These are phyloP conservation scores for Neurospora sp. DNA, from an alignment of 495 filamentous ascomycete species.

Conservation along the genomic window DNA sequence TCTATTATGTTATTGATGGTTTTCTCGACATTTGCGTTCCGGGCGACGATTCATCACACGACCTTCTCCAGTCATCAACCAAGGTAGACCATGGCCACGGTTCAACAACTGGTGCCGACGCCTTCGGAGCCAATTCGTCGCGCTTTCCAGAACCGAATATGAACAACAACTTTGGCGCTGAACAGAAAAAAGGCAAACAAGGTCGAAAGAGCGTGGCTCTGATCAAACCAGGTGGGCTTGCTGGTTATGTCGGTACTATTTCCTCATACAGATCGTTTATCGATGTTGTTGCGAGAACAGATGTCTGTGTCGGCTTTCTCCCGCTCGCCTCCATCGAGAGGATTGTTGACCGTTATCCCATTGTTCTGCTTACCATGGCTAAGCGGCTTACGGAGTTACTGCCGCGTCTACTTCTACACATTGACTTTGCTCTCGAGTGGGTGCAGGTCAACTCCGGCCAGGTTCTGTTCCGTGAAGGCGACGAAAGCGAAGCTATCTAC, in stretches of 20 bases:
- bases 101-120: slow-evolving; percentile 14
- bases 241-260: slow-evolving; percentile 86
- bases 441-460: slow-evolving; percentile 91
- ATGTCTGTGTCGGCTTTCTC: slow-evolving; percentile 95
- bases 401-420: slow-evolving; percentile 86
- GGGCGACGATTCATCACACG: slow-evolving; percentile 22
- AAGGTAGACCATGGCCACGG: slow-evolving; percentile 1
- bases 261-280: slow-evolving; percentile 94
- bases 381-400: slow-evolving; percentile 84
- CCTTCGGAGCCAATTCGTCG: slow-evolving; percentile 16
- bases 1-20: slow-evolving; percentile 97
- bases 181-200: slow-evolving; percentile 10
- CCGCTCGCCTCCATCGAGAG: slow-evolving; percentile 78
- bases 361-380: slow-evolving; percentile 88
- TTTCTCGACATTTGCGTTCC: slow-evolving; percentile 80
- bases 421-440: slow-evolving; percentile 98
- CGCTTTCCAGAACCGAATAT: slow-evolving; percentile 7
- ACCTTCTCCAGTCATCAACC: slow-evolving; percentile 24
- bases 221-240: slow-evolving; percentile 90
- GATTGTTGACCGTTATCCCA: slow-evolving; percentile 84
- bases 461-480: slow-evolving; percentile 84
- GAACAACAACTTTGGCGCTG: slow-evolving; percentile 8
- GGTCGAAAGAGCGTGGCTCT: slow-evolving; percentile 62
- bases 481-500: slow-evolving; percentile 97
- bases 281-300: slow-evolving; percentile 92